Percentiles rank a stretch among this genome's conserved stretches.
phyloP scores from a whole-genome alignment of 352 stramenopile species.

The Phytophthora capsici region DNA sequence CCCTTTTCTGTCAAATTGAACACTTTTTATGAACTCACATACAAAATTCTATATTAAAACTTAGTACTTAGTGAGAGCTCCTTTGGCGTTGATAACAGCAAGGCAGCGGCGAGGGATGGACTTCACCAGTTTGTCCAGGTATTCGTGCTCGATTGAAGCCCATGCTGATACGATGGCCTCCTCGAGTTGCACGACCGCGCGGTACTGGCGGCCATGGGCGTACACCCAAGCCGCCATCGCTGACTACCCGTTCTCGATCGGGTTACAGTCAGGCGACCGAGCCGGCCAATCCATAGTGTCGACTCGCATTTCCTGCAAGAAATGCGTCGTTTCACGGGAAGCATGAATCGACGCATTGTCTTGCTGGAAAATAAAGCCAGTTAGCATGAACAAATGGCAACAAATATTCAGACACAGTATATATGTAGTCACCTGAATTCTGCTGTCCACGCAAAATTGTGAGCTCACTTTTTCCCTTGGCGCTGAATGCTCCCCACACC shows the following conservation, averaged over 20 bases:
- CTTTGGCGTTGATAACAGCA: conserved; percentile 1
- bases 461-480: conserved; percentile 6
- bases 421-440: conserved; percentile 31
- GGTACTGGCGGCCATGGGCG: conserved; percentile 2
- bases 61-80: conserved; percentile 2
- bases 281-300: conserved; percentile 11
- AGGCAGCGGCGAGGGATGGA: too few relatives aligned
- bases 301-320: conserved; percentile 8
- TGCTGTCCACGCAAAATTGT: conserved; percentile 20
- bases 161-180: too few relatives aligned
- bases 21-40: too few relatives aligned
- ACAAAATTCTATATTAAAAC: conserved; percentile 7
- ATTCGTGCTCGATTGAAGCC: background rate
- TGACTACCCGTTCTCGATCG: conserved; percentile 6
- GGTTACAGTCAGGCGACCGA: conserved; percentile 4
- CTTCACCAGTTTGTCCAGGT: background rate
- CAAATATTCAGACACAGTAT: conserved; percentile 36
- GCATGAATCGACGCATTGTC: too few relatives aligned
- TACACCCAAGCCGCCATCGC: too few relatives aligned
- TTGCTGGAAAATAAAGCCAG: background rate
- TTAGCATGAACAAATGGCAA: conserved; percentile 19
- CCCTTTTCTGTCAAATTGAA: too few relatives aligned
- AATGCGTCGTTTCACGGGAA: conserved; percentile 4
- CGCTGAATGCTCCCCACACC: background rate
- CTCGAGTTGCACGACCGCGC: background rate